Evolutionary conservation across 805 yeast species (phyloP).

Genomic region (Starmerella geochares): DNA sequence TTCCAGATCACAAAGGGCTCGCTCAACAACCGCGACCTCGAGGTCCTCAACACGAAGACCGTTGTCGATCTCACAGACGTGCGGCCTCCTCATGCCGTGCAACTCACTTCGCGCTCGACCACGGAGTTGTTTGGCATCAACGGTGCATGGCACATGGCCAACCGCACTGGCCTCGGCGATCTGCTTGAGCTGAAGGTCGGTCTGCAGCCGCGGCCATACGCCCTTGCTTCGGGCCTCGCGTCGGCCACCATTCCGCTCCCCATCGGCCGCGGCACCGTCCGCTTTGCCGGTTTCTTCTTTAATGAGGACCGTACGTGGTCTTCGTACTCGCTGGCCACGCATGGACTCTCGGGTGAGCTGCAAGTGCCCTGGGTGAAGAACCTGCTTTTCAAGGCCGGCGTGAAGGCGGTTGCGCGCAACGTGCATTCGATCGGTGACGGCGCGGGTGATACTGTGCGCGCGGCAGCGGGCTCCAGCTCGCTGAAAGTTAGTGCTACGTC

Average conservation of each 20-base stretch:
- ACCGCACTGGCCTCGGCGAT: conserved; percentile 26
- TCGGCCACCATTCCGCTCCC: conserved; percentile 21
- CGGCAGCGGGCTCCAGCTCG: conserved; percentile 45
- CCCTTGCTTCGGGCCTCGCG: conserved; percentile 24
- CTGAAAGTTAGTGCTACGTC: conserved; percentile 45
- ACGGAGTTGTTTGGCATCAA: conserved; percentile 16
- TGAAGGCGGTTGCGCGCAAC: conserved; percentile 47
- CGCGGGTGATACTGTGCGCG: conserved; percentile 52
- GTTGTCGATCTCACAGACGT: conserved; percentile 16
- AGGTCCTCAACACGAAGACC: conserved; percentile 15
- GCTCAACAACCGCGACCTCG: not conserved
- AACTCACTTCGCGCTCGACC: conserved; percentile 13
- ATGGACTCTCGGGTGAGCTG: conserved; percentile 37
- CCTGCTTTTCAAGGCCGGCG: conserved; percentile 36
- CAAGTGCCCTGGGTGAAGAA: conserved; percentile 31
- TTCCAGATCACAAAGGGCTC: conserved; percentile 6
- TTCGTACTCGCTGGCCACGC: conserved; percentile 43
- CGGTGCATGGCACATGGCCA: conserved; percentile 17
- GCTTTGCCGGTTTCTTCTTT: conserved; percentile 35
- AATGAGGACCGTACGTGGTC: conserved; percentile 47
- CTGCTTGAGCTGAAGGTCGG: conserved; percentile 14
- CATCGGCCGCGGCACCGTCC: conserved; percentile 20
- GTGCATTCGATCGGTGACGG: conserved; percentile 40
- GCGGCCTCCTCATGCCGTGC: conserved; percentile 17
- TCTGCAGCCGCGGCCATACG: conserved; percentile 21